A percentile compares a stretch with the other conserved stretches of the same genome.
Conservation (phyloP, 192 early-diverging fungal genomes). For the Neocallimastix lanati region DNA sequence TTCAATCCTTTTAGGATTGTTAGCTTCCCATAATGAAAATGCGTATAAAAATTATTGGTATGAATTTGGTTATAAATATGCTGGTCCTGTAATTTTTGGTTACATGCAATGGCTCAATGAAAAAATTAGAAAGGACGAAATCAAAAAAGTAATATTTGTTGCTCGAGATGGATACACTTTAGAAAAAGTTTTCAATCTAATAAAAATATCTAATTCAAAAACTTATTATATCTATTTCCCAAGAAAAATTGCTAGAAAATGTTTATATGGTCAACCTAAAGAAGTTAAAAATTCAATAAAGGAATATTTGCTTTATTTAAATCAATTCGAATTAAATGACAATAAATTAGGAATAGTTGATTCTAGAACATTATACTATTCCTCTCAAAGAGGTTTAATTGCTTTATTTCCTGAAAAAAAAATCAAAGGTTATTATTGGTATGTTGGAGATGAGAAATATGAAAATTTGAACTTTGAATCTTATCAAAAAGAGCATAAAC, state of each 20-base stretch:
- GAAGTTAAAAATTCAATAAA: neutral
- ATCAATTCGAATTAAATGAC: neutral
- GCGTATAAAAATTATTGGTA: neutral
- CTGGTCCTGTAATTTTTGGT: neutral
- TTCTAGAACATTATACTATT: neutral
- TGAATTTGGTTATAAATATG: neutral
- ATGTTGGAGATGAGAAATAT: no score
- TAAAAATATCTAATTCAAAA: neutral
- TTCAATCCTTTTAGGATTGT: neutral
- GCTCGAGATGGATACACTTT: neutral
- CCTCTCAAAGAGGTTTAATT: neutral
- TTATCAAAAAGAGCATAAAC: neutral
- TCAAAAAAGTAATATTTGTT: neutral
- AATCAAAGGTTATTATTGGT: neutral
- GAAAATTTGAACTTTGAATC: neutral
- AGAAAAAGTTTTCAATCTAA: neutral
- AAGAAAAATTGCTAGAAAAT: neutral
- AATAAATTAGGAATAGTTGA: neutral
- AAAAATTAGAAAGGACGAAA: neutral
- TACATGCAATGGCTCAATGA: neutral
- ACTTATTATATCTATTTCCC: neutral
- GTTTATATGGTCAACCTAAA: neutral
- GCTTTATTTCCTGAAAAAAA: neutral
- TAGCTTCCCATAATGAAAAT: neutral
- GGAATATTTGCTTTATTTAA: neutral